Conservation (phyloP, 2,329 filamentous ascomycete genomes). For the Colletotrichum higginsianum region DNA sequence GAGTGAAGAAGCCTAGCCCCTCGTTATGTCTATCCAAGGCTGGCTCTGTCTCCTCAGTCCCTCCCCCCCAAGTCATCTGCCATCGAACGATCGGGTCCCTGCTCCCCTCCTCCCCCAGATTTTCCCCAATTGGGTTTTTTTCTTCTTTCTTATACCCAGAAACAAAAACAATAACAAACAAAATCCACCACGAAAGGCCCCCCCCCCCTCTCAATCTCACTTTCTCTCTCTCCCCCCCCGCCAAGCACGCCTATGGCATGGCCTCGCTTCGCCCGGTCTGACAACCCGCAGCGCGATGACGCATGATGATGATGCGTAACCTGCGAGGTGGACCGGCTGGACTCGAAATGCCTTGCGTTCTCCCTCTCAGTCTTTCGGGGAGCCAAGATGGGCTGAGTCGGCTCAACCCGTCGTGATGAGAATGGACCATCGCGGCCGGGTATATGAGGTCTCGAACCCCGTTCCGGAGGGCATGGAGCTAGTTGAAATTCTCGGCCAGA, state of each 20-base stretch:
- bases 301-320: conserved; percentile 27
- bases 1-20: neutral
- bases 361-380: no score
- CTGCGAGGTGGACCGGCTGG: neutral
- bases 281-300: conserved; percentile 35
- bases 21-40: no score
- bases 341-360: neutral
- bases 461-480: no score
- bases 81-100: no score
- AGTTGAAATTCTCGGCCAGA: neutral
- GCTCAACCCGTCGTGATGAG: neutral
- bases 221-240: neutral
- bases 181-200: no score
- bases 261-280: conserved; percentile 38
- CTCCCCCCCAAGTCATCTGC: neutral
- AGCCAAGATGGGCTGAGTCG: conserved; percentile 7
- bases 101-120: neutral
- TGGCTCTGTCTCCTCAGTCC: neutral
- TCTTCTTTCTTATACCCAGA: neutral
- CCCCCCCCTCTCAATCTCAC: neutral
- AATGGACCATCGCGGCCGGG: neutral
- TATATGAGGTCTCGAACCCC: conserved; percentile 4
- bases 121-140: neutral
- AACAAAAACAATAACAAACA: neutral
- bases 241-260: conserved; percentile 33